A percentile compares a stretch with the other conserved stretches of the same genome.
These are phyloP conservation scores for Nicotiana benthamiana DNA, from an alignment of 257 asterid species.

Conservation along the genomic window DNA sequence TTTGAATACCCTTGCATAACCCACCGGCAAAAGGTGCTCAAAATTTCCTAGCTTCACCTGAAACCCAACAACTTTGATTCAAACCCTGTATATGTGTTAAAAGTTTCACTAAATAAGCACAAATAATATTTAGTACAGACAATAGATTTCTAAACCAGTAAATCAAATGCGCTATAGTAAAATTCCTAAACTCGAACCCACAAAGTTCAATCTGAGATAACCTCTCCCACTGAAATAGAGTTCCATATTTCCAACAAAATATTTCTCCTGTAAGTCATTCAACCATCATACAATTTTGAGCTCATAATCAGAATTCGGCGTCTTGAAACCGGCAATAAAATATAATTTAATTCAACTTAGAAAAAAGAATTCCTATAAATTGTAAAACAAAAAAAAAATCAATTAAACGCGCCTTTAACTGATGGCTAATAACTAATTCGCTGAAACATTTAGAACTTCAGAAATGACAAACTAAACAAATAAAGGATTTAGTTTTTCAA, in stretches of 20 bases:
- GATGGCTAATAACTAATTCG: neutral
- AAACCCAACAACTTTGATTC: too few species aligned
- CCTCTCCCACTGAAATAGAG: neutral
- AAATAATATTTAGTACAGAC: too few species aligned
- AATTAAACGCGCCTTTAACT: neutral
- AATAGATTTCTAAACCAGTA: too few species aligned
- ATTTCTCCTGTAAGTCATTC: neutral
- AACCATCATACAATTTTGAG: neutral
- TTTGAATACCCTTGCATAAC: too few species aligned
- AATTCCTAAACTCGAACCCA: too few species aligned
- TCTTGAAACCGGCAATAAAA: neutral
- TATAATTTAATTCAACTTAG: neutral
- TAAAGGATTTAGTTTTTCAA: neutral
- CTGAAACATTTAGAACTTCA: neutral
- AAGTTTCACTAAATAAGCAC: too few species aligned
- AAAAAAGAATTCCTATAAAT: neutral
- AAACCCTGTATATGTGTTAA: too few species aligned
- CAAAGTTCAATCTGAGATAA: too few species aligned
- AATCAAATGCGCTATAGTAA: too few species aligned
- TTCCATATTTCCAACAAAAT: neutral
- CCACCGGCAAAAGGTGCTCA: too few species aligned
- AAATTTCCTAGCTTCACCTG: too few species aligned
- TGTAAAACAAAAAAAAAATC: neutral
- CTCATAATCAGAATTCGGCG: neutral
- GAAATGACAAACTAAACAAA: neutral